These are phyloP conservation scores for Kickxella alabastrina DNA, from an alignment of 192 early-diverging fungal species.

Conservation along the genomic window DNA sequence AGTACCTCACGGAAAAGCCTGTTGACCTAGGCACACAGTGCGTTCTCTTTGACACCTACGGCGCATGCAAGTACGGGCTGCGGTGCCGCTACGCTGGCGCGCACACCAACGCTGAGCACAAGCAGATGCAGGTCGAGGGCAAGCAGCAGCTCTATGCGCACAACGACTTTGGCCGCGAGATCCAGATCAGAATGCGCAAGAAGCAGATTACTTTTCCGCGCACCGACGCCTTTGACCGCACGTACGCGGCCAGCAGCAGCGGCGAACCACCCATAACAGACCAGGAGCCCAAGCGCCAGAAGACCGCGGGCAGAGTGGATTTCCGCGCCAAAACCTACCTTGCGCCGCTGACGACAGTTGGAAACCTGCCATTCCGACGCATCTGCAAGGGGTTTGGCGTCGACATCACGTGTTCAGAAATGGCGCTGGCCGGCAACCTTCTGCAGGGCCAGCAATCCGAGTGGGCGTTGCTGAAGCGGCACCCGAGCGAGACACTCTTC, in stretches of 20 bases:
- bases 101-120: slow-evolving; percentile 50
- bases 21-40: slow-evolving; percentile 73
- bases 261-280: slow-evolving; percentile 9
- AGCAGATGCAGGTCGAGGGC: slow-evolving; percentile 59
- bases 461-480: slow-evolving; percentile 80
- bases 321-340: slow-evolving; percentile 87
- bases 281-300: slow-evolving; percentile 16
- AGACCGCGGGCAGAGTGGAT: slow-evolving; percentile 49
- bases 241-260: slow-evolving; percentile 23
- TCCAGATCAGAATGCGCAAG: slow-evolving; percentile 33
- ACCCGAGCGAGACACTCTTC: slow-evolving; percentile 84
- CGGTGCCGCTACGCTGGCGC: slow-evolving; percentile 59
- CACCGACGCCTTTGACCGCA: slow-evolving; percentile 32
- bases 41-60: slow-evolving; percentile 65
- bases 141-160: slow-evolving; percentile 4
- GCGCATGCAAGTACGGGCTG: slow-evolving; percentile 63
- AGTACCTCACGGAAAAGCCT: slow-evolving; percentile 67
- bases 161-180: slow-evolving; percentile 18
- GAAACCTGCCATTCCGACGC: slow-evolving; percentile 94
- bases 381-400: slow-evolving; percentile 91
- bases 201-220: slow-evolving; percentile 44
- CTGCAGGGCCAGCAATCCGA: slow-evolving; percentile 68
- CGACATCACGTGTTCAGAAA: slow-evolving; percentile 96
- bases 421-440: slow-evolving; percentile 73
- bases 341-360: slow-evolving; percentile 95